Percentiles rank a stretch among this genome's conserved stretches.
These are phyloP conservation scores for Fonsecaea erecta DNA, from an alignment of 2,329 filamentous ascomycete species.

Conservation along the genomic window DNA sequence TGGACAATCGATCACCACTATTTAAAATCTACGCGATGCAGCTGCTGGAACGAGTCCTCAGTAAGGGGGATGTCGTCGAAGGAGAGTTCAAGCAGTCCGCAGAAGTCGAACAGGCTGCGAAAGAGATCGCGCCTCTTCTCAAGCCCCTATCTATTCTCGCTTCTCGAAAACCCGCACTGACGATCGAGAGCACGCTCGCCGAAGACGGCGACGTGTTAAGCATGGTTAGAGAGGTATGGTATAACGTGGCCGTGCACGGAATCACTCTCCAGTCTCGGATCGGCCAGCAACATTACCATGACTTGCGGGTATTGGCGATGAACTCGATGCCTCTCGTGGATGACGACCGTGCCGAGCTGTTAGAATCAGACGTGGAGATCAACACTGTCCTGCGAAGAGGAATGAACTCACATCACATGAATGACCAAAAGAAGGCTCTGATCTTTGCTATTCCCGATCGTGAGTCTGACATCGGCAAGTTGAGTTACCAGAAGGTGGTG, in stretches of 20 bases:
- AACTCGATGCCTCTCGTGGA: slow-evolving; percentile 86
- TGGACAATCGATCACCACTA: slow-evolving; percentile 69
- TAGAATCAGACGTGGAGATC: slow-evolving; percentile 95
- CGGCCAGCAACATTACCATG: slow-evolving; percentile 72
- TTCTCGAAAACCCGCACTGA: slow-evolving; percentile 56
- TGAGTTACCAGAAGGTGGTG: slow-evolving; percentile 88
- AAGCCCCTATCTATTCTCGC: slow-evolving; percentile 86
- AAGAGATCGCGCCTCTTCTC: slow-evolving; percentile 85
- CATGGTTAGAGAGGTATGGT: slow-evolving; percentile 90
- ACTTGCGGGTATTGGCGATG: slow-evolving; percentile 81
- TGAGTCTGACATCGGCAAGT: slow-evolving; percentile 74
- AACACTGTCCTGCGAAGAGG: slow-evolving; percentile 91
- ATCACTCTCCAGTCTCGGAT: slow-evolving; percentile 76
- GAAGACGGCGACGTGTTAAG: slow-evolving; percentile 72
- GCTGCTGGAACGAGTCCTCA: slow-evolving; percentile 83
- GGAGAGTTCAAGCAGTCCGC: slow-evolving; percentile 73
- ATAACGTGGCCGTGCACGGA: slow-evolving; percentile 94
- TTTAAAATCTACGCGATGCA: slow-evolving; percentile 84
- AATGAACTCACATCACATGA: slow-evolving; percentile 76
- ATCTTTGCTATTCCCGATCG: slow-evolving; percentile 74
- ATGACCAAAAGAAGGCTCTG: slow-evolving; percentile 80
- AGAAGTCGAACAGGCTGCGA: slow-evolving; percentile 80
- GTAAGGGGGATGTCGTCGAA: slow-evolving; percentile 83
- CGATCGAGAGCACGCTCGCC: slow-evolving; percentile 40
- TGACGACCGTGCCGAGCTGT: slow-evolving; percentile 83